phyloP scores from a whole-genome alignment of 352 stramenopile species.

The Phytopythium aichiense region DNA sequence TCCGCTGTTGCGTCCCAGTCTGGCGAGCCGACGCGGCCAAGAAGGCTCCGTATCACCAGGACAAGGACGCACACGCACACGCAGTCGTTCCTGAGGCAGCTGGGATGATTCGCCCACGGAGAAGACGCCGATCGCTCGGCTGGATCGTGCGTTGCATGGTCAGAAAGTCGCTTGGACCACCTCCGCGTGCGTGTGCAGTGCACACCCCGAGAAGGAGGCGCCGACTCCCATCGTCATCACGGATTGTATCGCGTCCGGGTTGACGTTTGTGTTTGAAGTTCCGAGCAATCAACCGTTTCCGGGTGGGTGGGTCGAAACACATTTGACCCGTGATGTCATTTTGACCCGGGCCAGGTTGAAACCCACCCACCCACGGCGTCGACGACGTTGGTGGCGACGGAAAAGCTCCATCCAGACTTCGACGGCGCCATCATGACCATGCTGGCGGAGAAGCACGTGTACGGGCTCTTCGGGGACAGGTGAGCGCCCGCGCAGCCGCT shows the following conservation, averaged over 20 bases:
- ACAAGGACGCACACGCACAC: too few relatives aligned
- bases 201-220: neutral
- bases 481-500: constrained; percentile 11
- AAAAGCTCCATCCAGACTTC: neutral
- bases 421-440: constrained; percentile 10
- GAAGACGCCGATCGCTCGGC: too few relatives aligned
- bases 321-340: neutral
- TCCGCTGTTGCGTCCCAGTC: neutral
- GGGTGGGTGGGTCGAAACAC: neutral
- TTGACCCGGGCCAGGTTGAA: neutral
- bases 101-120: too few relatives aligned
- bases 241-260: neutral
- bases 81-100: too few relatives aligned
- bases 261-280: constrained; percentile 9
- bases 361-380: neutral
- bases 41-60: neutral
- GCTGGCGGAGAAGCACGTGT: constrained; percentile 54
- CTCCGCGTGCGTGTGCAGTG: too few relatives aligned
- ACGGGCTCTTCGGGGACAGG: constrained; percentile 62
- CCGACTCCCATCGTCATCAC: constrained; percentile 3
- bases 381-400: neutral
- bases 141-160: too few relatives aligned
- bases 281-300: neutral
- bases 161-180: too few relatives aligned
- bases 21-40: too few relatives aligned